Conservation (phyloP, 2,329 filamentous ascomycete species). For the Phialophora tarda region DNA sequence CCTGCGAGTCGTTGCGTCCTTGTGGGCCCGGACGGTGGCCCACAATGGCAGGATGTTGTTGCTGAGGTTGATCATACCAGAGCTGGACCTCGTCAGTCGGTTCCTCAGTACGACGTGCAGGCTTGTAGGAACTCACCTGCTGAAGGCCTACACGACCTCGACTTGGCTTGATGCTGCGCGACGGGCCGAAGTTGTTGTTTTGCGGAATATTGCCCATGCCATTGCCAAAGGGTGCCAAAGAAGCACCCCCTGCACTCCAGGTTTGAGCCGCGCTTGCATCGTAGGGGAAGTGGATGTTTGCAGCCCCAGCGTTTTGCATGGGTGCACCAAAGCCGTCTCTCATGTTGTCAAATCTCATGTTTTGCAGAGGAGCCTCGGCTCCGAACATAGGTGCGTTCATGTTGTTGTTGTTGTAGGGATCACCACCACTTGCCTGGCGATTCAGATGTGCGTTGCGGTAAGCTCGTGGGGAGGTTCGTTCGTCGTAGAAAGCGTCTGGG, state of each 20-base stretch:
- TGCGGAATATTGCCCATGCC: slow-evolving; percentile 44
- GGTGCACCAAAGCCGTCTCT: slow-evolving; percentile 52
- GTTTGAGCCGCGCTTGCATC: slow-evolving; percentile 73
- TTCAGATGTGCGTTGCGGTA: slow-evolving; percentile 71
- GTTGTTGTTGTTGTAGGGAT: slow-evolving; percentile 65
- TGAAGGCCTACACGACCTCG: slow-evolving; percentile 69
- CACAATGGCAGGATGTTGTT: slow-evolving; percentile 53
- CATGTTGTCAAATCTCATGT: slow-evolving; percentile 62
- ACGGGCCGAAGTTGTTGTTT: slow-evolving; percentile 55
- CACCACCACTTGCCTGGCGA: slow-evolving; percentile 68
- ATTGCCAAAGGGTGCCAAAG: slow-evolving; percentile 64
- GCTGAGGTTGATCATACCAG: slow-evolving; percentile 64
- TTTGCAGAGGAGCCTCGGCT: slow-evolving; percentile 64
- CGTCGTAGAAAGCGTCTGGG: slow-evolving; percentile 74
- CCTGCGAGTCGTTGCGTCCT: slow-evolving; percentile 50
- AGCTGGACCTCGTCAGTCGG: slow-evolving; percentile 51
- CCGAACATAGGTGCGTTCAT: slow-evolving; percentile 72
- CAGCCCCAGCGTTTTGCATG: slow-evolving; percentile 60
- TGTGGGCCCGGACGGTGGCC: slow-evolving; percentile 49
- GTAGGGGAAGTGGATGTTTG: slow-evolving; percentile 65
- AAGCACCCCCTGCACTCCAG: slow-evolving; percentile 77
- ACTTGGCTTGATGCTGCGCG: slow-evolving; percentile 62
- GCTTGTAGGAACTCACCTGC: slow-evolving; percentile 63
- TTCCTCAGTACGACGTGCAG: slow-evolving; percentile 18
- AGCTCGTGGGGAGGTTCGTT: slow-evolving; percentile 76